phyloP scores from a whole-genome alignment of 192 early-diverging fungal genomes.

The Jimgerdemannia lactiflua region DNA sequence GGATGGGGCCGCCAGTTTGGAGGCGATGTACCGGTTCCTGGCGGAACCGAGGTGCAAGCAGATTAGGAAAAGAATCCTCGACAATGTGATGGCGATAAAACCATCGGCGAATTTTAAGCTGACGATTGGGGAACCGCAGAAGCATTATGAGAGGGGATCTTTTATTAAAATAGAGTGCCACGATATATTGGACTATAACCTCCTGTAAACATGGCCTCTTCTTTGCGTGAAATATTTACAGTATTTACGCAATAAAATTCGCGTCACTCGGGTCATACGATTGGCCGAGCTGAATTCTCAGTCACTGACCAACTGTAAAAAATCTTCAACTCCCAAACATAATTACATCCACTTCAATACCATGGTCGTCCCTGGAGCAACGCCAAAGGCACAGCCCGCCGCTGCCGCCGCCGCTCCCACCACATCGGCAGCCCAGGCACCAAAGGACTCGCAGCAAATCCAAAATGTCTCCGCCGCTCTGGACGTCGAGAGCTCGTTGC shows the following conservation, averaged over 20 bases:
- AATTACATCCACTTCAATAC: too few relatives aligned
- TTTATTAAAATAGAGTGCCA: background rate
- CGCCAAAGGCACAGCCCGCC: too few relatives aligned
- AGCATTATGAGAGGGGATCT: background rate
- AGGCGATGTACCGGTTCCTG: background rate
- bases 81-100: background rate
- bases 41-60: background rate
- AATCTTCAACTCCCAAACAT: too few relatives aligned
- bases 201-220: background rate
- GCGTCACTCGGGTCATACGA: too few relatives aligned
- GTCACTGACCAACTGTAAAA: too few relatives aligned
- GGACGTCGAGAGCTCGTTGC: background rate
- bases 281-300: too few relatives aligned
- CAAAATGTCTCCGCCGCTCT: constrained; percentile 1
- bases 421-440: background rate
- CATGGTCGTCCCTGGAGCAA: too few relatives aligned
- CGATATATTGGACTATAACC: background rate
- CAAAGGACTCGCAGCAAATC: background rate
- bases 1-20: background rate
- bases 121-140: background rate
- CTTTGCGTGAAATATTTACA: too few relatives aligned
- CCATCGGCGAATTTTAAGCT: background rate
- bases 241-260: too few relatives aligned
- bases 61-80: background rate
- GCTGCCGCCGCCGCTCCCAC: too few relatives aligned